Conservation (phyloP, 2,329 filamentous ascomycete genomes). For the Rutstroemia sp. region DNA sequence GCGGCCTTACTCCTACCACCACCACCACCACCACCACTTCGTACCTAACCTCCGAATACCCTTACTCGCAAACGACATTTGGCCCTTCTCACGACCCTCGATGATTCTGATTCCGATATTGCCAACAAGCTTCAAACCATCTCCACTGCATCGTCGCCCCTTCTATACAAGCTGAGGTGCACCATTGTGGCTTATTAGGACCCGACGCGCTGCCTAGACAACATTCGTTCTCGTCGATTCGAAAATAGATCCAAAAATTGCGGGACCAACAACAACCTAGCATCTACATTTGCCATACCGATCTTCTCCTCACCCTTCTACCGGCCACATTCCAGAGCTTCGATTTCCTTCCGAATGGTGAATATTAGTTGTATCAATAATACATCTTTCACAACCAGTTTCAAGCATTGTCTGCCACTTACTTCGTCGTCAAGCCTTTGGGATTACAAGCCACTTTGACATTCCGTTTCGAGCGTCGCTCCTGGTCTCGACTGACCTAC, state of each 20-base stretch:
- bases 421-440: neutral
- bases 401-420: neutral
- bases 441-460: neutral
- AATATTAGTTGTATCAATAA: constrained; percentile 1
- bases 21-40: no score
- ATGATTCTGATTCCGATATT: no score
- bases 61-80: no score
- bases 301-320: neutral
- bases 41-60: no score
- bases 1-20: no score
- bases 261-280: neutral
- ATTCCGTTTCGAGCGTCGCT: neutral
- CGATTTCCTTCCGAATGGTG: constrained; percentile 4
- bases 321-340: neutral
- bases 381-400: neutral
- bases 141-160: neutral
- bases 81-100: no score
- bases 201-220: neutral
- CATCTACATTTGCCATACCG: no score
- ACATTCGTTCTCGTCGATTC: neutral
- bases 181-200: neutral
- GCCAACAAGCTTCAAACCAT: no score
- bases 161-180: neutral
- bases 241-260: neutral
- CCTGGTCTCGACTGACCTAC: neutral